Evolutionary conservation across 179 eudicot genomes (phyloP), one percentile per base, ranked within the genome.

Genomic region (Beta corolliflora): DNA sequence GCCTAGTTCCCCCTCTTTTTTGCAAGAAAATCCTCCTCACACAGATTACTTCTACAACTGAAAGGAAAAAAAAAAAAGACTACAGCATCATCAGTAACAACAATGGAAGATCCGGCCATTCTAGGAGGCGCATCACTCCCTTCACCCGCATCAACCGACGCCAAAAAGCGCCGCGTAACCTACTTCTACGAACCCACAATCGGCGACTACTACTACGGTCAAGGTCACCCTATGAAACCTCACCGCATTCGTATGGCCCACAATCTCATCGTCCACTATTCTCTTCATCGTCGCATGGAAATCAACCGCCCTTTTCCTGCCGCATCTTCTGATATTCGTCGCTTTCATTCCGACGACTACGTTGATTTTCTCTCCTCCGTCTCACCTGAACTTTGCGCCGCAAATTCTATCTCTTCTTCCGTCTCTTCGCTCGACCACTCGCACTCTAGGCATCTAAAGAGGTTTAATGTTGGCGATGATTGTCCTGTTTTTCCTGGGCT

Each of bases 141-240:
- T 7, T 67, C 91, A 0, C 72, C 80, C 15, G 36, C 91, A 18
- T 83, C 90, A 54, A 68, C 88, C 12, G 97, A 91, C 90, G 88
- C 81, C 0, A 82, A 80, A 9, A 90, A 93, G 36, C 92, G 93
- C 5, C 89, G 90, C 41, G 97, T 93, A 5, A 79, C 92, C 5
- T 93, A 93, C 92, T 91, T 93, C 86, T 93, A 93, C 92, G 97
- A 93, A 71, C 97, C 97, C 2, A 76, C 91, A 9, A 93, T 93
- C 77, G 95, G 95, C 75, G 92, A 93, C 80, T 91, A 90, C 87
- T 91, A 91, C 90, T 93, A 93, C 87, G 95, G 97, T 15, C 95
- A 91, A 76, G 93, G 93, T 74, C 97, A 93, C 85, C 94, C 93
- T 2, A 93, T 93, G 97, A 93, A 93, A 67, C 95, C 97, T 72